These are phyloP conservation scores for Abortiporus biennis DNA, from an alignment of 1,284 basidiomycete genomes.

Conservation along the genomic window DNA sequence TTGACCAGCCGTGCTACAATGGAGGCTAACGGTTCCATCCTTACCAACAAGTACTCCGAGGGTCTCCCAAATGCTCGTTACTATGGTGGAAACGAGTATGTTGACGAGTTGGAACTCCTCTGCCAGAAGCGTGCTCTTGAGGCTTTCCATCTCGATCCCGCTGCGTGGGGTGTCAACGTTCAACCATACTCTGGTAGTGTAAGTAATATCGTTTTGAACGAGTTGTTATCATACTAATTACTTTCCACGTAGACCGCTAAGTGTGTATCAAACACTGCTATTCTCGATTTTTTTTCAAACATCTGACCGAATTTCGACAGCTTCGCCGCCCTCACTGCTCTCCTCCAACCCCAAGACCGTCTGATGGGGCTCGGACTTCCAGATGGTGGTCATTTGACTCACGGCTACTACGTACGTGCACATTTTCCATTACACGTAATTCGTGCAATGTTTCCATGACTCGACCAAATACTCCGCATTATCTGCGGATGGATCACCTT, in stretches of 20 bases:
- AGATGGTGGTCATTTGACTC: conserved; percentile 97
- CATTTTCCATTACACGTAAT: conserved; percentile 3
- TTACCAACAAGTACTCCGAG: conserved; percentile 99
- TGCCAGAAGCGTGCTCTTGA: conserved; percentile 94
- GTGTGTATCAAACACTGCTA: conserved; percentile 36
- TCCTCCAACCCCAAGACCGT: conserved; percentile 96
- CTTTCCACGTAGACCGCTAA: conserved; percentile 63
- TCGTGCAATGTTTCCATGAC: conserved; percentile 22
- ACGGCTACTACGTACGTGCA: conserved; percentile 89
- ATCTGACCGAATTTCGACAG: conserved; percentile 33
- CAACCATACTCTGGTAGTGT: conserved; percentile 95
- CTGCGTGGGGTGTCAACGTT: conserved; percentile 97
- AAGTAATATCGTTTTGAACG: conserved; percentile 8
- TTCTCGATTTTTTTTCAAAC: background rate
- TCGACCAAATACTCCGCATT: conserved; percentile 12
- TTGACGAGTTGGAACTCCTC: conserved; percentile 94
- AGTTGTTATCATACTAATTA: conserved; percentile 3
- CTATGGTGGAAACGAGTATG: conserved; percentile 97
- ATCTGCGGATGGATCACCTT: background rate
- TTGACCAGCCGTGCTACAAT: conserved; percentile 91
- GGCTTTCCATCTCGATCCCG: conserved; percentile 94
- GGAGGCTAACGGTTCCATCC: conserved; percentile 98
- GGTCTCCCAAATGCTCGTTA: conserved; percentile 94
- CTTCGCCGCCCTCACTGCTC: conserved; percentile 96
- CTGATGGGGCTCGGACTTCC: conserved; percentile 99